Percentiles rank a stretch among this genome's conserved stretches.
Conservation (phyloP, 345 rosid genomes). For the Aurinia saxatilis region DNA sequence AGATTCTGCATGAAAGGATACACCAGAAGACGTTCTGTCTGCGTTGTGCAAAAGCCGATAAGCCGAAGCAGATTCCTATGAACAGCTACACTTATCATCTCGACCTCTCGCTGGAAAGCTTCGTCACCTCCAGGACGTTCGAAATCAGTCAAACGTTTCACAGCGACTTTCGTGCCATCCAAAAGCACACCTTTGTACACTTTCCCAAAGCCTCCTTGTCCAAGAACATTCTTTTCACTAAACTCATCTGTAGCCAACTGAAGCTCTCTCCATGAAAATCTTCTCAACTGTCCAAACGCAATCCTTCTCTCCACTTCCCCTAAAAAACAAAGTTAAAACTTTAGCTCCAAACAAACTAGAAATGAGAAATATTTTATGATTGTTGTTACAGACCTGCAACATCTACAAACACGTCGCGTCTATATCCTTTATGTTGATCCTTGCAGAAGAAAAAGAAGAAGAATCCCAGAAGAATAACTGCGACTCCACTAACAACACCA, state of each 20-base stretch:
- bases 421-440: slow-evolving; percentile 57
- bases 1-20: slow-evolving; percentile 96
- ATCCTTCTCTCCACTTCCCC: slow-evolving; percentile 97
- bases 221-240: slow-evolving; percentile 32
- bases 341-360: neutral
- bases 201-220: slow-evolving; percentile 41
- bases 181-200: slow-evolving; percentile 35
- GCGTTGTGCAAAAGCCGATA: slow-evolving; percentile 33
- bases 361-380: neutral
- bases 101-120: slow-evolving; percentile 33
- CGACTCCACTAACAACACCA: slow-evolving; percentile 62
- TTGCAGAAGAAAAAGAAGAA: slow-evolving; percentile 51
- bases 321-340: slow-evolving; percentile 23
- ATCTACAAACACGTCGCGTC: slow-evolving; percentile 75
- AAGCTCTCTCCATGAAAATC: slow-evolving; percentile 96
- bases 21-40: slow-evolving; percentile 43
- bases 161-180: slow-evolving; percentile 32
- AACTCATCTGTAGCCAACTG: slow-evolving; percentile 62
- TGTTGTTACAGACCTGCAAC: slow-evolving; percentile 58
- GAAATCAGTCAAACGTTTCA: slow-evolving; percentile 30
- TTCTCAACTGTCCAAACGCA: slow-evolving; percentile 90
- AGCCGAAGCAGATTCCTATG: slow-evolving; percentile 29
- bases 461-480: slow-evolving; percentile 45
- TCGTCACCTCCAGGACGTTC: slow-evolving; percentile 33
- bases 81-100: slow-evolving; percentile 34